Percentiles rank a stretch among this genome's conserved stretches.
These are phyloP conservation scores for Athelia psychrophila DNA, from an alignment of 1,284 basidiomycete genomes.

Conservation along the genomic window DNA sequence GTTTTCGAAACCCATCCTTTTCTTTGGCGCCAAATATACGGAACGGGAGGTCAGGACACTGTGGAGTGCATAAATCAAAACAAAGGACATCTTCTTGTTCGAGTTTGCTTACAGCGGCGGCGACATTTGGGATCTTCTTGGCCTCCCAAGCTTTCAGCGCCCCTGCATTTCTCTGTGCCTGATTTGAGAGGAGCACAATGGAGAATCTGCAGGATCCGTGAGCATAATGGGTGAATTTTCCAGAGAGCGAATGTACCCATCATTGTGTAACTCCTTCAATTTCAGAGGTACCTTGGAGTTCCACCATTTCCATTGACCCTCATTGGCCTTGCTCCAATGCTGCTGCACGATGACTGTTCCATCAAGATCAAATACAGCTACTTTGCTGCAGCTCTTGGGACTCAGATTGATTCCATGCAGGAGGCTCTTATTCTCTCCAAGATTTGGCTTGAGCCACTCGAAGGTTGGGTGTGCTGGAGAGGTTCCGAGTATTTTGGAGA, in stretches of 20 bases:
- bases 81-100: slow-evolving; percentile 1
- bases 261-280: slow-evolving; percentile 54
- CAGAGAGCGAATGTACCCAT: slow-evolving; percentile 48
- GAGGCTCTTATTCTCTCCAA: slow-evolving; percentile 57
- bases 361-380: slow-evolving; percentile 87
- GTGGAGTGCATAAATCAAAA: slow-evolving; percentile 4
- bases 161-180: slow-evolving; percentile 48
- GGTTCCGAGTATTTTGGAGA: slow-evolving; percentile 18
- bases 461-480: slow-evolving; percentile 31
- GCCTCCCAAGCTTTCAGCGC: slow-evolving; percentile 63
- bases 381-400: slow-evolving; percentile 47
- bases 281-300: slow-evolving; percentile 58
- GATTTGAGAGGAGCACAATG: slow-evolving; percentile 81
- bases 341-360: slow-evolving; percentile 74
- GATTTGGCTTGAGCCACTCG: slow-evolving; percentile 52
- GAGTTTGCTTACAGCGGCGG: slow-evolving; percentile 52
- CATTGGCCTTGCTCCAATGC: background rate
- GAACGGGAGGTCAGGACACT: slow-evolving; percentile 78
- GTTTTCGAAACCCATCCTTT: slow-evolving; percentile 83
- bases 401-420: slow-evolving; percentile 57
- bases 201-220: slow-evolving; percentile 50
- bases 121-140: slow-evolving; percentile 69
- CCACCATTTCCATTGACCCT: slow-evolving; percentile 77
- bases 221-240: background rate
- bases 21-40: slow-evolving; percentile 76